Percentiles rank a stretch among this genome's conserved stretches.
Conservation (phyloP, 495 filamentous ascomycete species). For the Penicillium arizonense region DNA sequence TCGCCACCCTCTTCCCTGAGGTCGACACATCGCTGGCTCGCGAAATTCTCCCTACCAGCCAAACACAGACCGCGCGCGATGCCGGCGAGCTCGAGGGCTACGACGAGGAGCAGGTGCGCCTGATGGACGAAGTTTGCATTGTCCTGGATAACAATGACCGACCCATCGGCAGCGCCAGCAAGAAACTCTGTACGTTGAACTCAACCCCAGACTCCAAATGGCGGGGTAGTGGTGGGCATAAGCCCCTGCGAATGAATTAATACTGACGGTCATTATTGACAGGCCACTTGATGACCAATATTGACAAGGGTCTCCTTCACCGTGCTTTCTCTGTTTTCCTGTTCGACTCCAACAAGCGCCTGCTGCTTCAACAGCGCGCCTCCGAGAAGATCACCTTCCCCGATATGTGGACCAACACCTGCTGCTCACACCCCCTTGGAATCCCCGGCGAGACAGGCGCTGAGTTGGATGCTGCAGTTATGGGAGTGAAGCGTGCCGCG, state of each 20-base stretch:
- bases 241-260: background rate
- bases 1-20: slow-evolving; percentile 88
- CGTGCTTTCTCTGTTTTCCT: slow-evolving; percentile 97
- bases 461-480: slow-evolving; percentile 73
- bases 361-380: slow-evolving; percentile 94
- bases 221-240: slow-evolving; percentile 11
- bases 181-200: slow-evolving; percentile 82
- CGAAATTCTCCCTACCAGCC: slow-evolving; percentile 53
- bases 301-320: slow-evolving; percentile 91
- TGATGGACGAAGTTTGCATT: slow-evolving; percentile 99
- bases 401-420: slow-evolving; percentile 99
- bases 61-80: slow-evolving; percentile 26
- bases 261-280: slow-evolving; percentile 5
- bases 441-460: slow-evolving; percentile 88
- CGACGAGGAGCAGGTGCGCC: slow-evolving; percentile 93
- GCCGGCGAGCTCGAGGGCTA: slow-evolving; percentile 69
- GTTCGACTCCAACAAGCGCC: slow-evolving; percentile 83
- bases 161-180: slow-evolving; percentile 95
- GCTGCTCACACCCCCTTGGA: slow-evolving; percentile 95
- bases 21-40: slow-evolving; percentile 81
- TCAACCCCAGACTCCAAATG: slow-evolving; percentile 2
- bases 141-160: slow-evolving; percentile 88
- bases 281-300: slow-evolving; percentile 99
- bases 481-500: slow-evolving; percentile 86
- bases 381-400: slow-evolving; percentile 99